Evolutionary conservation across 371 early-diverging fungal genomes (phyloP).

Genomic region (Mucor ambiguus): DNA sequence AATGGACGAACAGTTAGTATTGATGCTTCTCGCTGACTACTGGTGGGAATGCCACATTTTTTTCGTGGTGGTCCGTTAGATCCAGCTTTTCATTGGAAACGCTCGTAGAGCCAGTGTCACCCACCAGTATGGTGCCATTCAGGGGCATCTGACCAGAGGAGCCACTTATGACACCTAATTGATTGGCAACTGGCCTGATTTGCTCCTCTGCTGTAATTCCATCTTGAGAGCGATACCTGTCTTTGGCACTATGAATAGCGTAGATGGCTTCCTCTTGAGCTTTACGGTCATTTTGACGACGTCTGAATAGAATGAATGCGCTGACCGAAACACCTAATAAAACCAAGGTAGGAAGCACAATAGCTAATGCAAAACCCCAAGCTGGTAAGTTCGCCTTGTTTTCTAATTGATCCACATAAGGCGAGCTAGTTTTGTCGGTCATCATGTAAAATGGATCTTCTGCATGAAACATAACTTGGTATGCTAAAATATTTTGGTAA

Average conservation of each 20-base stretch:
- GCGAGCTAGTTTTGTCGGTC: background rate
- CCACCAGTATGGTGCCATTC: background rate
- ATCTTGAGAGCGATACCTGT: background rate
- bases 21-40: background rate
- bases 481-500: conserved; percentile 48
- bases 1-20: background rate
- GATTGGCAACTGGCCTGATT: background rate
- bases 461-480: conserved; percentile 40
- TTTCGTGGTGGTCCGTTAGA: background rate
- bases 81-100: background rate
- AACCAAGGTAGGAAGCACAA: background rate
- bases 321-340: background rate
- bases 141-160: background rate
- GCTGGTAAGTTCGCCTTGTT: background rate
- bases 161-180: background rate
- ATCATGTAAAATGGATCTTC: conserved; percentile 14
- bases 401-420: background rate
- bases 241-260: background rate
- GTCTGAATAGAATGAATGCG: background rate
- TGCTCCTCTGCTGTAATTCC: background rate
- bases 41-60: background rate
- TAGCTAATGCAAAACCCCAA: conserved; percentile 5
- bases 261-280: background rate
- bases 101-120: background rate
- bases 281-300: background rate